These are phyloP conservation scores for Geosmithia putterillii DNA, from an alignment of 2,329 filamentous ascomycete species.

Conservation along the genomic window DNA sequence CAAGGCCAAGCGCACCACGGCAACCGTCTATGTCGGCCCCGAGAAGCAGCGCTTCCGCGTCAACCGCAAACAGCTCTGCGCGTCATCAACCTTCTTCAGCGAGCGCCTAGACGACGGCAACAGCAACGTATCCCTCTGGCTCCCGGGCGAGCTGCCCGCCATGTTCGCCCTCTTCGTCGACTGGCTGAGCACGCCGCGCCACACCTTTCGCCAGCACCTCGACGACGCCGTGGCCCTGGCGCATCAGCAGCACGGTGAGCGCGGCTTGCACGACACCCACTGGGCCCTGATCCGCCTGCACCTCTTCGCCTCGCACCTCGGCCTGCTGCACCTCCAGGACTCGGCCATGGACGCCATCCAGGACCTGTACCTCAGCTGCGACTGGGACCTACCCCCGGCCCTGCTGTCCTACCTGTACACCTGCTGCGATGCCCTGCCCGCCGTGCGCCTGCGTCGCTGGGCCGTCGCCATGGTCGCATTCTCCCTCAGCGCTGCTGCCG, in stretches of 20 bases:
- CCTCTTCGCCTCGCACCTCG: slow-evolving; percentile 41
- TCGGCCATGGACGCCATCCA: slow-evolving; percentile 45
- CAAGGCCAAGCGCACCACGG: slow-evolving; percentile 7
- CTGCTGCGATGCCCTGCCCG: slow-evolving; percentile 34
- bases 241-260: slow-evolving; percentile 11
- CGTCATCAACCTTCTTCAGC: slow-evolving; percentile 34
- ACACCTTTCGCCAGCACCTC: slow-evolving; percentile 28
- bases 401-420: slow-evolving; percentile 41
- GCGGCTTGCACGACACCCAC: slow-evolving; percentile 29
- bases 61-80: slow-evolving; percentile 31
- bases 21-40: slow-evolving; percentile 28
- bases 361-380: slow-evolving; percentile 43
- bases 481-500: slow-evolving; percentile 26
- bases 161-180: slow-evolving; percentile 42
- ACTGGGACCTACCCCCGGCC: slow-evolving; percentile 43
- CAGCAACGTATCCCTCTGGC: slow-evolving; percentile 19
- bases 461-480: slow-evolving; percentile 49
- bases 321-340: slow-evolving; percentile 39
- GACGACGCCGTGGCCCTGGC: slow-evolving; percentile 23
- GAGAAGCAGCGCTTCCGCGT: slow-evolving; percentile 27
- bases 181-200: slow-evolving; percentile 33
- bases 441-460: slow-evolving; percentile 44
- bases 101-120: slow-evolving; percentile 27
- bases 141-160: slow-evolving; percentile 32
- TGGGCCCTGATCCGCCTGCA: slow-evolving; percentile 45